Percentiles rank a stretch among this genome's conserved stretches.
Conservation (phyloP, 768 basidiomycete genomes). For the Leucocoprinus leucothites region DNA sequence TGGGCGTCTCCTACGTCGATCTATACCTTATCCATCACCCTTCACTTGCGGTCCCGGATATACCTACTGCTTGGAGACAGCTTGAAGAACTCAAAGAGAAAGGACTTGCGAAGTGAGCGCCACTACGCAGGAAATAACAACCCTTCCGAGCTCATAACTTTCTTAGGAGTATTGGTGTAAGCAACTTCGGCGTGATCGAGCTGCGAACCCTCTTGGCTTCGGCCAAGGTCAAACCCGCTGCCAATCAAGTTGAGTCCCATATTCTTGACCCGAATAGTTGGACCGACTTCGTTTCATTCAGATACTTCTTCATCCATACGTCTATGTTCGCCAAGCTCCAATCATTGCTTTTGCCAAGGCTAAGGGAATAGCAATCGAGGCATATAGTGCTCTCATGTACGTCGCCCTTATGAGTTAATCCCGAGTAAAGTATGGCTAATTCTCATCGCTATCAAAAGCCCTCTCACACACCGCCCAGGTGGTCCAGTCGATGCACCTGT, state of each 20-base stretch:
- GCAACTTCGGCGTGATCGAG: constrained; percentile 35
- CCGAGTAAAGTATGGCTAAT: neutral
- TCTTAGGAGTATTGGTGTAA: neutral
- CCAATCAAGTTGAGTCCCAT: constrained; percentile 55
- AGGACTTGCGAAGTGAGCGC: constrained; percentile 52
- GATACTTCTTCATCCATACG: constrained; percentile 71
- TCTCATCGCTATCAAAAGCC: constrained; percentile 34
- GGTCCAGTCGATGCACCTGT: constrained; percentile 62
- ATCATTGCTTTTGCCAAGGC: constrained; percentile 48
- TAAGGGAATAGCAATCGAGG: constrained; percentile 61
- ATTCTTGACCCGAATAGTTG: neutral
- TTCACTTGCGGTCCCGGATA: constrained; percentile 50
- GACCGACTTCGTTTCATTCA: constrained; percentile 19
- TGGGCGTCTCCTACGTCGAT: constrained; percentile 64
- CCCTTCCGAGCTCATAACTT: constrained; percentile 68
- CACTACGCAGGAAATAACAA: neutral
- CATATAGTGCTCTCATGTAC: constrained; percentile 63
- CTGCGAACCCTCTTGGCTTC: constrained; percentile 52
- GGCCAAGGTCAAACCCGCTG: constrained; percentile 60
- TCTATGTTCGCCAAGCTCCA: constrained; percentile 48
- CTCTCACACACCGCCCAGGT: constrained; percentile 55
- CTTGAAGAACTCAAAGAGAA: constrained; percentile 56
- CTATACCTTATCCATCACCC: constrained; percentile 70
- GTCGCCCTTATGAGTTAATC: neutral
- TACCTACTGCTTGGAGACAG: constrained; percentile 58